Evolutionary conservation across 176 grass and related monocot genomes (phyloP), one percentile per base, ranked within the genome.

Genomic region (Zoysia pacifica): DNA sequence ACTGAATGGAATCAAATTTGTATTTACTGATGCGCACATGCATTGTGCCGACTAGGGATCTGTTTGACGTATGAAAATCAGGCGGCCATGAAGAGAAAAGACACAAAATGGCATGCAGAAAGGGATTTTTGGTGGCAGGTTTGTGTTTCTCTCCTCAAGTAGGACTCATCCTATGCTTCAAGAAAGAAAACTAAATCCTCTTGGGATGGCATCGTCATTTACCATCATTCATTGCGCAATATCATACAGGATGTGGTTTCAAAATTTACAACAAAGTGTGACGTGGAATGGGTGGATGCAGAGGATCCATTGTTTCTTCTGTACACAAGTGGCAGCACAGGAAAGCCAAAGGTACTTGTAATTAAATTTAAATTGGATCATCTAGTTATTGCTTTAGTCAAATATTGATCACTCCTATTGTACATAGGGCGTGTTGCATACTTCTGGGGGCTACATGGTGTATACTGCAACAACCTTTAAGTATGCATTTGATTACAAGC

Each of bases 81-180:
- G 75, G 82, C 86, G 37, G 90, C 92, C 19, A 76, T 91, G 88
- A 91, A 86, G 68, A 99, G 81, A 87, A 88, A 93, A 79, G 90
- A 88, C 46, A 99, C 92, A 20, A 82, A 79, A 76, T 99, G 92
- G 90, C 78, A 79, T 71, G 11, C 69, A 41, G 92, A 79, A 83
- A 91, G 90, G 80, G 96, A 99, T 82, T 72, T 99, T 65, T 99
- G 96, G 96, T 99, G 96, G 90, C 90, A 99, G 96, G 93, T 93
- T 70, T 65, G 48, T 70, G 39, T 56, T 42, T 87, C 4, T 52
- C 40, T 67, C 48, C 70, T 73, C 39, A 67, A 65, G 53, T 58
- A 37, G 67, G 18, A 73, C 14, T 16, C 13, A 52, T 58, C 58
- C 59, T 51, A n/a, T 43, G 45, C 67, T 70, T 59, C 47, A 75